Evolutionary conservation across 2,329 filamentous ascomycete genomes (phyloP), one percentile per base, ranked within the genome.

Genomic region (Fonsecaea erecta): DNA sequence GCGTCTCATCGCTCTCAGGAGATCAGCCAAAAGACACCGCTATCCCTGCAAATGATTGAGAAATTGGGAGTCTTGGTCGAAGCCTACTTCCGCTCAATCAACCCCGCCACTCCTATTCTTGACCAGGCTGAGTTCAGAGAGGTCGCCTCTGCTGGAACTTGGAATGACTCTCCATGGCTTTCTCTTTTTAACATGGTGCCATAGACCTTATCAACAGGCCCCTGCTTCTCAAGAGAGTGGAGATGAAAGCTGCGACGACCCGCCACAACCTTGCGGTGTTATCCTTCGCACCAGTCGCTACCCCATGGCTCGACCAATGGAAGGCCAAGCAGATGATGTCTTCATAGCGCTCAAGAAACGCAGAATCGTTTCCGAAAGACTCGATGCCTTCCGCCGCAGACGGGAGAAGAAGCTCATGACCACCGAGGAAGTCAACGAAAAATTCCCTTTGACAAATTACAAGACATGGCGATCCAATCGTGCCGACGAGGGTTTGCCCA

Each of bases 381-480:
- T 71, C 66, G 16, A 69, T 66, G 21, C 18, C 43, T 24, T 48
- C 76, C 87, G 95, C 63, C 86, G 94, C 74, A 87, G 94, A 70
- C 88, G 93, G 65, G 95, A 99, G 79, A 99, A 99, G 87, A 99
- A 97, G 78, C 79, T 99, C 71, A 98, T 99, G 95, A 91, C 91
- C 1, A 97, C 98, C 88, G 95, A 99, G 68, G 95, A 99, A 79
- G 95, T 99, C 68, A 98, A 99, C 76, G 93, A 96, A 71, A 92
- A 96, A 72, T 99, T 99, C 73, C 94, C 95, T 0, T 87, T 97
- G 80, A 89, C 88, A 72, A 98, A 98, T 79, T 99, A 99, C 85
- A 98, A 99, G 82, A 87, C 85, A 59, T 99, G 95, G 94, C 90
- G 95, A 64, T 89, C 91, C 6, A 87, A 87, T 62, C 89, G 94